phyloP scores from a whole-genome alignment of 805 yeast species.

The Wickerhamiella brachini region DNA sequence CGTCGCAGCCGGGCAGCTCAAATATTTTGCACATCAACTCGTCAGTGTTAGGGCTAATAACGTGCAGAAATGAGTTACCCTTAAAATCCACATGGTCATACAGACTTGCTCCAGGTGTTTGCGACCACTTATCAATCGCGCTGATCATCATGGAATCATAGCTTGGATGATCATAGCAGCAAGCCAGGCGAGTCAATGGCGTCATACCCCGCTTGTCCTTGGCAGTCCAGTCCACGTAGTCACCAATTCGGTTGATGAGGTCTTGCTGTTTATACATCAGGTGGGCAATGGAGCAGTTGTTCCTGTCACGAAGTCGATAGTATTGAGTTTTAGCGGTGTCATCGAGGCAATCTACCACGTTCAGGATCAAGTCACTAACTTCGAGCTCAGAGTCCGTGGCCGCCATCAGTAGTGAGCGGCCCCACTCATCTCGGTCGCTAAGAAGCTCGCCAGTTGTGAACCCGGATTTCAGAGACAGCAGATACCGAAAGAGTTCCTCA shows the following conservation, averaged over 20 bases:
- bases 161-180: constrained; percentile 66
- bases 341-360: constrained; percentile 31
- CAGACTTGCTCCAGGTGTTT: constrained; percentile 3
- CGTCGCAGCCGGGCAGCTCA: constrained; percentile 28
- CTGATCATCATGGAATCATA: constrained; percentile 37
- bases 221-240: constrained; percentile 50
- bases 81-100: constrained; percentile 53
- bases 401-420: constrained; percentile 42
- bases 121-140: neutral
- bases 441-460: constrained; percentile 56
- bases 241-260: constrained; percentile 42
- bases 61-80: constrained; percentile 69
- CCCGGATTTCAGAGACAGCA: constrained; percentile 28
- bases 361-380: constrained; percentile 35
- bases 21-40: constrained; percentile 2
- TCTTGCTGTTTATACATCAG: constrained; percentile 45
- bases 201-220: constrained; percentile 59
- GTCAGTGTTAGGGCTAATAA: constrained; percentile 36
- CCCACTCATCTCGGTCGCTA: constrained; percentile 42
- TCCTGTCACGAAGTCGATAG: constrained; percentile 36
- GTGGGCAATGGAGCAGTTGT: constrained; percentile 58
- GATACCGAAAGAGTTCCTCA: constrained; percentile 30
- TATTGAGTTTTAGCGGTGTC: constrained; percentile 28
- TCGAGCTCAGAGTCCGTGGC: constrained; percentile 45
- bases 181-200: constrained; percentile 58